phyloP scores from a whole-genome alignment of 352 stramenopile genomes.

The Pythium dissotocum region DNA sequence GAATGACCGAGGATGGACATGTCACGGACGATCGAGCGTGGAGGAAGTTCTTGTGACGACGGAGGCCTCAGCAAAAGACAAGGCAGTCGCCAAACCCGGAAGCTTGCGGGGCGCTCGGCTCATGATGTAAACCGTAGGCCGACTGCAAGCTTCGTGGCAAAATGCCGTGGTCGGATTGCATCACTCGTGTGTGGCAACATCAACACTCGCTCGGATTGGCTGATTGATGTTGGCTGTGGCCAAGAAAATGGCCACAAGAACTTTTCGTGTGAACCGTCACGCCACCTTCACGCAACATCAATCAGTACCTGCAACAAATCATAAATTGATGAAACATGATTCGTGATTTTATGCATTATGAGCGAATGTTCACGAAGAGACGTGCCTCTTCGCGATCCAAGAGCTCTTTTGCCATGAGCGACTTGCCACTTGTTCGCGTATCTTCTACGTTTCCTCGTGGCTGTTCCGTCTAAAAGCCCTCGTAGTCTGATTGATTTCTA shows the following conservation, averaged over 20 bases:
- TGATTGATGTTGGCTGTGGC: not conserved
- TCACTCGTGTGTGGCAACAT: constrained; percentile 21
- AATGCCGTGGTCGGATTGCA: constrained; percentile 21
- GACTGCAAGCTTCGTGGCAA: not conserved
- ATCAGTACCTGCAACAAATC: not conserved
- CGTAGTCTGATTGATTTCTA: not conserved
- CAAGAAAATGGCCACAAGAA: constrained; percentile 28
- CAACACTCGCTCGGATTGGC: constrained; percentile 26
- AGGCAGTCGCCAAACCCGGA: not conserved
- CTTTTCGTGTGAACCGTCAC: not conserved
- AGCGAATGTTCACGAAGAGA: constrained; percentile 17
- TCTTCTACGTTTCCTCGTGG: not conserved
- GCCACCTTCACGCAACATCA: constrained; percentile 26
- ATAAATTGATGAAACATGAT: not conserved
- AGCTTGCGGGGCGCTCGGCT: constrained; percentile 7
- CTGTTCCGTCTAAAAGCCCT: not conserved
- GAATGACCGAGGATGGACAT: constrained; percentile 6
- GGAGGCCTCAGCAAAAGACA: not conserved
- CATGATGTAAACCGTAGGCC: constrained; percentile 16
- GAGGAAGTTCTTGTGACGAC: constrained; percentile 20
- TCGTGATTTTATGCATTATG: not conserved
- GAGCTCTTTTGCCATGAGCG: not conserved
- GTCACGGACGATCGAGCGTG: not conserved
- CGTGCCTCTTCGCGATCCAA: constrained; percentile 22
- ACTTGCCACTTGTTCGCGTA: not conserved